These are phyloP conservation scores for Mariannaea elegans DNA, from an alignment of 2,329 filamentous ascomycete genomes.

Conservation along the genomic window DNA sequence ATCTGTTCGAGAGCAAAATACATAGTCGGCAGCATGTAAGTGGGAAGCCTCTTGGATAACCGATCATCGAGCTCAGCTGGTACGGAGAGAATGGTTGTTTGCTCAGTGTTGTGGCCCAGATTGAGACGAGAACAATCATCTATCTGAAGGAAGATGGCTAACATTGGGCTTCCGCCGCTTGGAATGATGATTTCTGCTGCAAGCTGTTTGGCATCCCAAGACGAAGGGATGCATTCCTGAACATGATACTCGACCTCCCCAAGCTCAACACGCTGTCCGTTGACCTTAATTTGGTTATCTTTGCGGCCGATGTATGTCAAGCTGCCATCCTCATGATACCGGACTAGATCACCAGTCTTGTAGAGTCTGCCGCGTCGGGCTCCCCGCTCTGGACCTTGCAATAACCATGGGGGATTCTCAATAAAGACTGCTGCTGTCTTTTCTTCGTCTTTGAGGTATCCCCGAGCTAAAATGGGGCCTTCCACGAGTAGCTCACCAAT, in stretches of 20 bases:
- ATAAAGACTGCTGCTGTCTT: conserved; percentile 3
- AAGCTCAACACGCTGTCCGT: conserved; percentile 9
- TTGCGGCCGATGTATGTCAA: conserved; percentile 11
- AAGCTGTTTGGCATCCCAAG: not conserved
- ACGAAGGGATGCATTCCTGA: not conserved
- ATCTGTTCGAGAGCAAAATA: not conserved
- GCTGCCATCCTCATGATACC: conserved; percentile 1
- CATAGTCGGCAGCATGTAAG: not conserved
- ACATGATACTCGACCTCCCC: conserved; percentile 8
- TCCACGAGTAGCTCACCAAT: conserved; percentile 12
- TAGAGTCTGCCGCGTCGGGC: not conserved
- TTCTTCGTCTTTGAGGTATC: conserved; percentile 5
- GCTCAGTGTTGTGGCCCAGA: not conserved
- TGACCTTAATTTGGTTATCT: conserved; percentile 11
- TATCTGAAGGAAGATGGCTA: not conserved
- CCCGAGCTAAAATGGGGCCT: conserved; percentile 2
- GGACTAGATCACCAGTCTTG: conserved; percentile 18
- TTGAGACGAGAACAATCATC: not conserved
- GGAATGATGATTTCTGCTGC: not conserved
- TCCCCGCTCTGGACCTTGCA: not conserved
- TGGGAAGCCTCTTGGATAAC: not conserved
- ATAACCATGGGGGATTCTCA: not conserved
- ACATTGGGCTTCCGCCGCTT: not conserved
- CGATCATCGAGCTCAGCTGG: not conserved
- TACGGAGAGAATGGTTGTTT: not conserved